Base-by-base conservation (phyloP, 768 basidiomycete species). In the Boletales sp. region DNA sequence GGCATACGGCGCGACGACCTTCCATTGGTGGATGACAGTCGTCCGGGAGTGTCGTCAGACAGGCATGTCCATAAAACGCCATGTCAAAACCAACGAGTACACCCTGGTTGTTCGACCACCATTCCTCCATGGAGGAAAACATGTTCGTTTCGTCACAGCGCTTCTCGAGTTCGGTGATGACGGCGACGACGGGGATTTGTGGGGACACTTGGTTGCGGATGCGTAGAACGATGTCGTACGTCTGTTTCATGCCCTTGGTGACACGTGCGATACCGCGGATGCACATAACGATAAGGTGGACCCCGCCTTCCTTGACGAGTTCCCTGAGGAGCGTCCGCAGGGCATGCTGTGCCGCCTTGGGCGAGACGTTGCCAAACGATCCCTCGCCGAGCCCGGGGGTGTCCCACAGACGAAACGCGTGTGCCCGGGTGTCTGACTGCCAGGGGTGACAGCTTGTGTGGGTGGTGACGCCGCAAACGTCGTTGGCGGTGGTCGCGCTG, bases 151-250 rank as follows among this genome's bases (percentile, higher is more conserved):
- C 18, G 11, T 48, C 15, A n/a, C 54, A 62, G 19, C 43, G 52
- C 37, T 64, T 64, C 47, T 63, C 61, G 4, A 63, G 37, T 11
- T 64, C 61, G 17, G 62, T 63, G 41, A 63, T 41, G 54, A 63
- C 53, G 7, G 61, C 62, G 1, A 64, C 59, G 44, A 63, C 13
- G n/a, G 62, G 61, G 6, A 50, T 64, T 17, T 52, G 38, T 0
- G 52, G 47, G 10, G 54, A 54, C 17, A 62, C 57, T 19, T 64
- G 51, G 51, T 62, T 28, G 7, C 61, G 61, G 30, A 63, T 51
- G 38, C 49, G 48, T n/a, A 49, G 21, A 34, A 63, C 43, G 47
- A 5, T 17, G 12, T 51, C 42, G 43, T 64, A 64, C 0, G 54
- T 63, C 11, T 54, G 49, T 21, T 51, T 52, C 62, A 61, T 64